Percentiles rank a stretch among this genome's conserved stretches.
These are phyloP conservation scores for Zymoseptoria ardabiliae DNA, from an alignment of 2,329 filamentous ascomycete species.

Conservation along the genomic window DNA sequence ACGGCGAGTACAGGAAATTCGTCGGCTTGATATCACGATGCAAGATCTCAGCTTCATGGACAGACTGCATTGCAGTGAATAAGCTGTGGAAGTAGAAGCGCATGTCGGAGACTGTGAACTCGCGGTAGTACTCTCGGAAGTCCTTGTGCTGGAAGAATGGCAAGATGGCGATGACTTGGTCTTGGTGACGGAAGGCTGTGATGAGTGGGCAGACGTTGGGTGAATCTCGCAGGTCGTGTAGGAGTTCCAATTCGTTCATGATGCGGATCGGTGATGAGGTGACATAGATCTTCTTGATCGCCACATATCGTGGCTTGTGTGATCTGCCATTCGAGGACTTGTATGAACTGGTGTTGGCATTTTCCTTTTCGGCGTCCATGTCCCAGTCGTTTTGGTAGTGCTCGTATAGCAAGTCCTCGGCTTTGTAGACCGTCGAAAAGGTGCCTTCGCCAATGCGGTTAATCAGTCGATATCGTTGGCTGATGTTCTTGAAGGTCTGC, in stretches of 20 bases:
- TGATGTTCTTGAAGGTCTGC: constrained; percentile 74
- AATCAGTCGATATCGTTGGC: constrained; percentile 76
- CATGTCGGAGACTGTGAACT: constrained; percentile 81
- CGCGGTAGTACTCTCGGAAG: constrained; percentile 88
- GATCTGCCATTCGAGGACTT: constrained; percentile 11
- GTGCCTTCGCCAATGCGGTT: constrained; percentile 98
- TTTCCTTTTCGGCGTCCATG: constrained; percentile 44
- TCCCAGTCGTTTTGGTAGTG: constrained; percentile 85
- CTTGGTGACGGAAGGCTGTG: constrained; percentile 88
- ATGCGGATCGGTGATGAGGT: constrained; percentile 91
- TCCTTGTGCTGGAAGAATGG: constrained; percentile 95
- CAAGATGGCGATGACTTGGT: constrained; percentile 90
- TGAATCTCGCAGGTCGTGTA: constrained; percentile 78
- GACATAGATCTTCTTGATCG: constrained; percentile 99
- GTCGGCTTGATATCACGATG: constrained; percentile 66
- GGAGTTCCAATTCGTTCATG: constrained; percentile 88
- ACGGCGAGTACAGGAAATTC: constrained; percentile 88
- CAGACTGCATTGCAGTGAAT: constrained; percentile 74
- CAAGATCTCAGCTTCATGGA: constrained; percentile 77
- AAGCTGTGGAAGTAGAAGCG: constrained; percentile 82
- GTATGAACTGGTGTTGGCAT: constrained; percentile 9
- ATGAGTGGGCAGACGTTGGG: constrained; percentile 88
- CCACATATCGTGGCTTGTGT: constrained; percentile 66
- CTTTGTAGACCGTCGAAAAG: constrained; percentile 98
- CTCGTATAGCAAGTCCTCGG: constrained; percentile 83